A percentile compares a stretch with the other conserved stretches of the same genome.
Conservation (phyloP, 176 grass and related monocot genomes). For the Oryza glaberrima region DNA sequence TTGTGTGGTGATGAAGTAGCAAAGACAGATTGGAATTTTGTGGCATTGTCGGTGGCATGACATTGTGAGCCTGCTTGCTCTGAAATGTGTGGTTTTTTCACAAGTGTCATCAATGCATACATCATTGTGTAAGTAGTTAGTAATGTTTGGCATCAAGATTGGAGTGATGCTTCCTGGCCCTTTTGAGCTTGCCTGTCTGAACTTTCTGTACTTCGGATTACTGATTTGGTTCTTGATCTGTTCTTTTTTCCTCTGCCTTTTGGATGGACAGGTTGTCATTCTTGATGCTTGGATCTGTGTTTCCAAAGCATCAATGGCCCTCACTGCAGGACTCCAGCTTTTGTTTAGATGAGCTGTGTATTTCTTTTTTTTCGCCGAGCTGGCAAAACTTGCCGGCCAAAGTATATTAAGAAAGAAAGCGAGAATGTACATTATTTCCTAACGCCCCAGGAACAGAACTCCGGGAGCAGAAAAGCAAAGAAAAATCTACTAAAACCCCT, state of each 20-base stretch:
- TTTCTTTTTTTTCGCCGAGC: neutral
- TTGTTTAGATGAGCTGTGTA: neutral
- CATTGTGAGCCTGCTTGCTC: conserved; percentile 18
- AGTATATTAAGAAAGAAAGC: no score
- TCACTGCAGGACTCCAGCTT: neutral
- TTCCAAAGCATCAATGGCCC: conserved; percentile 9
- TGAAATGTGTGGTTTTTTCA: neutral
- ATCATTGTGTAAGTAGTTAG: conserved; percentile 20
- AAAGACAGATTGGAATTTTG: neutral
- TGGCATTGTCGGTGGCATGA: conserved; percentile 43
- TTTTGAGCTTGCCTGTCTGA: conserved; percentile 30
- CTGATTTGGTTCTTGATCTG: neutral
- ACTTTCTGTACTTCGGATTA: neutral
- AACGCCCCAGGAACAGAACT: no score
- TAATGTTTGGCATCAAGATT: conserved; percentile 33
- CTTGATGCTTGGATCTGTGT: neutral
- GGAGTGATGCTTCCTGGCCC: conserved; percentile 1
- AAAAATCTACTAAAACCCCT: no score
- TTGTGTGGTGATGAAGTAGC: conserved; percentile 16
- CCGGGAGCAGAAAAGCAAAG: no score
- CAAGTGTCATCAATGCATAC: neutral
- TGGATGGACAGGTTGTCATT: conserved; percentile 16
- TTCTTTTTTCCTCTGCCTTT: neutral
- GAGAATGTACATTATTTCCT: no score
- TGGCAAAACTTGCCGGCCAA: no score